Base-by-base conservation (phyloP, 345 rosid species). In the Barbarea vulgaris region DNA sequence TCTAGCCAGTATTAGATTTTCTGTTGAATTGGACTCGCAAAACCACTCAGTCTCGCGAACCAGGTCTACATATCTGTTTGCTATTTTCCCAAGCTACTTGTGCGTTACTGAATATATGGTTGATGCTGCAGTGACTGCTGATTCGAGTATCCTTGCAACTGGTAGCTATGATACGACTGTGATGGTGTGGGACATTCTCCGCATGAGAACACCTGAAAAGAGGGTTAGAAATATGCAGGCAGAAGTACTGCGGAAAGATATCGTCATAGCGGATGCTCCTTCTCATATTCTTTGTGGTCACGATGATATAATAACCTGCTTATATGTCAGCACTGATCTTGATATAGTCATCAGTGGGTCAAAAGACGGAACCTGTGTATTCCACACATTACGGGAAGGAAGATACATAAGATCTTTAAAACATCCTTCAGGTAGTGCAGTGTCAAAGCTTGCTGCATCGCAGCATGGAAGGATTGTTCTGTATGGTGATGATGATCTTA, bases 101-200 rank as follows among this genome's bases (percentile, higher is more conserved):
- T 59, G 55, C 11, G 11, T 50, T 52, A 7, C 74, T 52, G 15
- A 53, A 63, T 53, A 13, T 31, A 57, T 24, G 0, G n/a, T 71
- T 77, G 37, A 56, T 82, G 56, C 73, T 87, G 83, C 91, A 91
- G 97, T 88, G 80, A 81, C 95, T 57, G 84, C 89, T 78, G 98
- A 93, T 81, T 91, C 96, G 55, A 82, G 86, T 70, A 74, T 91
- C 74, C 88, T 93, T 75, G 98, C 93, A 50, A 93, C 97, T 72
- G 98, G 98, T 84, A 93, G 98, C 85, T 87, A 86, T 30, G 98
- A 93, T 73, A 93, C 97, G 25, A 91, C 98, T 15, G 96, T 93
- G 70, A 93, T 93, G 98, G 93, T 93, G 48, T 93, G 97, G 96
- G 91, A 91, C 72, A 82, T 89, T 73, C 73, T 81, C 48, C 95